phyloP scores from a whole-genome alignment of 345 rosid species.

The Murraya paniculata region DNA sequence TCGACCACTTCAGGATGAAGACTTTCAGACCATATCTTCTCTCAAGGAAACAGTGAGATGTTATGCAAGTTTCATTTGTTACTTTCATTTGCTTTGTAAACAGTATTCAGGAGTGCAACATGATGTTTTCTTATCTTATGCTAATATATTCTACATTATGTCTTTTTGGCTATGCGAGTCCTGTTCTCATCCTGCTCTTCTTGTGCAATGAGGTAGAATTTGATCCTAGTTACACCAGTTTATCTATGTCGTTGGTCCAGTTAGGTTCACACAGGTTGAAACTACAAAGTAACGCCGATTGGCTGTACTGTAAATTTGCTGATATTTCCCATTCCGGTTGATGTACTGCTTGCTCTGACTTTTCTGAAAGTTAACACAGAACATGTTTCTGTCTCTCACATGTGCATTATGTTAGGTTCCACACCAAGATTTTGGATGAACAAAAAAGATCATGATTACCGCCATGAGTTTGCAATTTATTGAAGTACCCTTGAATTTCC shows the following conservation, averaged over 20 bases:
- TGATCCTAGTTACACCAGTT: not conserved
- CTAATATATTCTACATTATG: not conserved
- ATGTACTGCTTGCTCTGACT: not conserved
- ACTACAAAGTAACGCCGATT: not conserved
- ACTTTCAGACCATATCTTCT: slow-evolving; percentile 48
- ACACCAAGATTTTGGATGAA: too few relatives aligned
- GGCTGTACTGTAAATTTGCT: not conserved
- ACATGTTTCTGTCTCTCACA: too few relatives aligned
- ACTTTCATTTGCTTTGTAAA: not conserved
- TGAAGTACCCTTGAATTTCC: not conserved
- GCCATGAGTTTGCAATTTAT: not conserved
- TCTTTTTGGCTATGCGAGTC: not conserved
- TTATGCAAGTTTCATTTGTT: not conserved
- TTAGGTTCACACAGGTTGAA: not conserved
- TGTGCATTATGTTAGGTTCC: too few relatives aligned
- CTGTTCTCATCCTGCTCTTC: not conserved
- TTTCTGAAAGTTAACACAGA: too few relatives aligned
- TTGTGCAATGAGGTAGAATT: not conserved
- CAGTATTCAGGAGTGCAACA: not conserved
- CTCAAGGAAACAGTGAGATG: slow-evolving; percentile 61
- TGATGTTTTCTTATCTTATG: not conserved
- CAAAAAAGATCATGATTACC: too few relatives aligned
- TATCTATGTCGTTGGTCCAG: not conserved
- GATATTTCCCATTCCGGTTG: not conserved
- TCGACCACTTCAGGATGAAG: slow-evolving; percentile 76